Evolutionary conservation across 805 yeast species (phyloP), one percentile per base, ranked within the genome.

Genomic region (Zygoascus bituminiphila): DNA sequence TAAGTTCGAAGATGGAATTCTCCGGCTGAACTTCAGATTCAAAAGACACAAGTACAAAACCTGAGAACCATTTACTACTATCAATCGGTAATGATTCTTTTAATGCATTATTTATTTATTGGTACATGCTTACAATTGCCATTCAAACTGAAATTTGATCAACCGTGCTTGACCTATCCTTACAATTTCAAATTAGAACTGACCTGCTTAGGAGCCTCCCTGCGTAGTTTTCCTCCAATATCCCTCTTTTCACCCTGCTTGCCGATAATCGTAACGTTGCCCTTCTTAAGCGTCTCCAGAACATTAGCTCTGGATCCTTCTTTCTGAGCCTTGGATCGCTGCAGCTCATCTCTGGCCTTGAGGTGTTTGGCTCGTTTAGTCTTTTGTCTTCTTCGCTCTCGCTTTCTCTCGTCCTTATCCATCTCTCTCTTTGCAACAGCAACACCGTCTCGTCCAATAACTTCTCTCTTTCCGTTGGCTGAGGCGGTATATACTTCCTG

Each of bases 321-420:
- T 61, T 73, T 72, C 55, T 69, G 72, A 4, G 66, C 64, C 51
- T 65, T 54, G 22, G 65, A 61, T 39, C 60, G 59, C 42, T 54
- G 65, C 56, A 48, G 63, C 62, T 59, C 69, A 53, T 62, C 58
- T 46, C 61, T 52, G 43, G 68, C 67, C 14, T 52, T 54, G 51
- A 70, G 66, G 57, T 67, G 73, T 63, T 79, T 81, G 19, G 86
- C 71, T 66, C 78, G 81, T 74, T 80, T 83, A 65, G 94, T 78
- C 77, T 91, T 89, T 60, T 77, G 79, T 22, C 95, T 84, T 63
- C 96, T 75, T 72, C 96, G 81, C 59, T 88, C 71, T 63, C 95
- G 79, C 62, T 84, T 88, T 61, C 85, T 84, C 52, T 89, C 96
- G 42, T 84, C 95, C 54, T 88, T 77, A 10, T 82, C 74, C 64